phyloP scores from a whole-genome alignment of 2,329 filamentous ascomycete genomes.

The Colletotrichum paranaense region DNA sequence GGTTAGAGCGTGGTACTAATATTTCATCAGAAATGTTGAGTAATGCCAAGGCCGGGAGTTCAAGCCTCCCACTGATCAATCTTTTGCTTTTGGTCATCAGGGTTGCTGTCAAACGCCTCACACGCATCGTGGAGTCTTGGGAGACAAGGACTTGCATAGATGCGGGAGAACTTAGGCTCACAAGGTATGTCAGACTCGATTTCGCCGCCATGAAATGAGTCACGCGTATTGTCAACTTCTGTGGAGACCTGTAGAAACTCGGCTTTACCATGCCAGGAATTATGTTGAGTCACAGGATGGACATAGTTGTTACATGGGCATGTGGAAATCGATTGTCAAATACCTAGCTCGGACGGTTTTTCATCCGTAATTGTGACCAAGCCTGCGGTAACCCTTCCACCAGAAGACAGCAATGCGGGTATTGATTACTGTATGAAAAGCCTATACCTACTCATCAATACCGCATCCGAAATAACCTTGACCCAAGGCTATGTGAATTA shows the following conservation, averaged over 20 bases:
- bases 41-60: neutral
- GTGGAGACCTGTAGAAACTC: too few species aligned
- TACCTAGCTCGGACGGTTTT: neutral
- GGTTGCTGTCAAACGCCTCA: neutral
- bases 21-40: neutral
- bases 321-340: neutral
- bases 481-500: too few species aligned
- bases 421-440: neutral
- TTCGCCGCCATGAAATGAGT: too few species aligned
- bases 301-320: too few species aligned
- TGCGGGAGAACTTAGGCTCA: too few species aligned
- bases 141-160: too few species aligned
- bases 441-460: neutral
- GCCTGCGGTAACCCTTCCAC: neutral
- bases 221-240: too few species aligned
- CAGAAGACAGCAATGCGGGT: neutral
- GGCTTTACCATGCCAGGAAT: too few species aligned
- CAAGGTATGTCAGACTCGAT: too few species aligned
- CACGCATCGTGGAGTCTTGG: neutral
- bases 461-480: too few species aligned
- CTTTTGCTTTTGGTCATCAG: neutral
- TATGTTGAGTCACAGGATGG: too few species aligned
- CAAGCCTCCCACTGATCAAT: neutral
- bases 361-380: neutral
- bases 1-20: neutral